phyloP scores from a whole-genome alignment of 2,329 filamentous ascomycete genomes.

The Hypoxylon sp. region DNA sequence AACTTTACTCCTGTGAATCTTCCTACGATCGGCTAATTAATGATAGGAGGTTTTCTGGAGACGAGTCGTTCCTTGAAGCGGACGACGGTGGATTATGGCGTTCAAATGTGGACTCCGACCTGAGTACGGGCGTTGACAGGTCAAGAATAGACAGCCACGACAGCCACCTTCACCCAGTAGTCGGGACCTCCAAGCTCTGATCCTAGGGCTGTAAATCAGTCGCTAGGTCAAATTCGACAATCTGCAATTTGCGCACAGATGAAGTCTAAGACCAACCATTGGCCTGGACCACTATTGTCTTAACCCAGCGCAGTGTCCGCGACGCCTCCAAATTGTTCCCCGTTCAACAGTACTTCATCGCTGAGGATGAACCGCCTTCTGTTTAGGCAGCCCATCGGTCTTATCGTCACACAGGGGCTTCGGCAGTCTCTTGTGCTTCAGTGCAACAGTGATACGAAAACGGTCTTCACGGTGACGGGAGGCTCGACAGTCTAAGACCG shows the following conservation, averaged over 20 bases:
- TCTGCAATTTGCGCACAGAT: conserved; percentile 20
- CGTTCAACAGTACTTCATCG: neutral
- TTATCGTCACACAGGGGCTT: conserved; percentile 5
- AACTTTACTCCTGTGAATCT: conserved; percentile 13
- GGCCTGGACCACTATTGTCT: conserved; percentile 6
- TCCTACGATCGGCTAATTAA: conserved; percentile 34
- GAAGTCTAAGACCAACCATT: conserved; percentile 10
- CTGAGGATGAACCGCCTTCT: neutral
- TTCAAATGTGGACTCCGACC: conserved; percentile 46
- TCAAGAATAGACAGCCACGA: conserved; percentile 28
- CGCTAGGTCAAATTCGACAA: conserved; percentile 3
- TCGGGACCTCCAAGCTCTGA: conserved; percentile 38
- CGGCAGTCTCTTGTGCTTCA: conserved; percentile 4
- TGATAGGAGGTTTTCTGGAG: conserved; percentile 58
- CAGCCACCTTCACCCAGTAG: conserved; percentile 27
- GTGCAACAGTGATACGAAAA: conserved; percentile 35
- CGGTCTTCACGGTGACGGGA: conserved; percentile 11
- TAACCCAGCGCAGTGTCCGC: conserved; percentile 1
- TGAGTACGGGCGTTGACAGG: conserved; percentile 55
- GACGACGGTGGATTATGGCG: conserved; percentile 45
- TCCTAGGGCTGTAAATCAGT: conserved; percentile 7
- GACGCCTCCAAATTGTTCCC: neutral
- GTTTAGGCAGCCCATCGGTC: neutral
- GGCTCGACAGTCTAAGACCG: conserved; percentile 22
- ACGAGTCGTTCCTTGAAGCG: conserved; percentile 57